Evolutionary conservation across 805 yeast species (phyloP).

Genomic region (Metschnikowia chrysomelidarum): DNA sequence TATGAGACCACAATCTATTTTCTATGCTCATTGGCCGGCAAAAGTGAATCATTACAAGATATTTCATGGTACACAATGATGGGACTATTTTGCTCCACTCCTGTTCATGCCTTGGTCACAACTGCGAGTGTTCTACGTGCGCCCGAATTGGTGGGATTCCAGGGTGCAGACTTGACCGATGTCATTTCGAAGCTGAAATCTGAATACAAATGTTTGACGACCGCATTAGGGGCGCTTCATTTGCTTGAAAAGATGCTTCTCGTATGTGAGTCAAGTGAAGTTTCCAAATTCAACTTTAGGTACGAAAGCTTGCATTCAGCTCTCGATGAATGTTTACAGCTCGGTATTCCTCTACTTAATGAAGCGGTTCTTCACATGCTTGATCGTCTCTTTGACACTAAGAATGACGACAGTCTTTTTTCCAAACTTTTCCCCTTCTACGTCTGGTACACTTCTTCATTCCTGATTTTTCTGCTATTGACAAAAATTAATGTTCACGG

Average conservation of each 20-base stretch:
- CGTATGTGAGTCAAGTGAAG: conserved; percentile 6
- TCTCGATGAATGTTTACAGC: conserved; percentile 27
- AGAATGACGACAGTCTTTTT: conserved; percentile 18
- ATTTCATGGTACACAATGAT: conserved; percentile 38
- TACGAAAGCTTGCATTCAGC: conserved; percentile 33
- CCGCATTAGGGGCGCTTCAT: conserved; percentile 36
- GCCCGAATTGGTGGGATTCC: conserved; percentile 21
- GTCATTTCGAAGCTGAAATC: conserved; percentile 3
- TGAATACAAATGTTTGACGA: conserved; percentile 3
- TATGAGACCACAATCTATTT: conserved; percentile 40
- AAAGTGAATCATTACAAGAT: conserved; percentile 34
- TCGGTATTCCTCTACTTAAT: conserved; percentile 38
- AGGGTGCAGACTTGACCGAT: conserved; percentile 7
- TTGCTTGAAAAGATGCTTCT: conserved; percentile 31
- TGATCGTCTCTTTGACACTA: conserved; percentile 37
- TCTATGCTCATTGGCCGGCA: conserved; percentile 40
- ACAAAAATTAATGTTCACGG: conserved; percentile 22
- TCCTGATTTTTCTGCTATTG: conserved; percentile 42
- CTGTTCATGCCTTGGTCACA: conserved; percentile 26
- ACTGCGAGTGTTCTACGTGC: conserved; percentile 23
- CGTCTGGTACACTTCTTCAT: conserved; percentile 38
- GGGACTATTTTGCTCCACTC: conserved; percentile 36
- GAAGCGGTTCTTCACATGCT: conserved; percentile 41
- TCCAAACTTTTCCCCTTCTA: conserved; percentile 35
- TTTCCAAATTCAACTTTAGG: conserved; percentile 4